phyloP scores from a whole-genome alignment of 306 rosid genomes.

The Trifolium fragiferum region DNA sequence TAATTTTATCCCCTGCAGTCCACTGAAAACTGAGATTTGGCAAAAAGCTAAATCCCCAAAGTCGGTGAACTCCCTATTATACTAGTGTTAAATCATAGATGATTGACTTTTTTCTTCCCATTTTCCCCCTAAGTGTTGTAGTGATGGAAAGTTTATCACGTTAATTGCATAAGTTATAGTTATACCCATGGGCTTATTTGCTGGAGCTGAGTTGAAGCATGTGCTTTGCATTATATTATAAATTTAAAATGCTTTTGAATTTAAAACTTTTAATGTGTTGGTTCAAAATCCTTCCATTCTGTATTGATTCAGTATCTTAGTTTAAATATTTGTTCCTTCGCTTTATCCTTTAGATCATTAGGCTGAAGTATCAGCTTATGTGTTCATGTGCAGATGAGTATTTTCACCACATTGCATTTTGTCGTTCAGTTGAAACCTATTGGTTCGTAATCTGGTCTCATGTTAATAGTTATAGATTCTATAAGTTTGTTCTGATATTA shows the following conservation, averaged over 20 bases:
- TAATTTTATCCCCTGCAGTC: background rate
- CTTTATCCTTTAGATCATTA: background rate
- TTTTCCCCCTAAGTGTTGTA: too few relatives aligned
- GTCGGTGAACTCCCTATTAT: background rate
- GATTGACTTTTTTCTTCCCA: background rate
- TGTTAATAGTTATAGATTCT: background rate
- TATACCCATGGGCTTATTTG: background rate
- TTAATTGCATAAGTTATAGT: background rate
- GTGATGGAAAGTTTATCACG: background rate
- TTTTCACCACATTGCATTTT: conserved; percentile 10
- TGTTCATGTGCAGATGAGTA: conserved; percentile 19
- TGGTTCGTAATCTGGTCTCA: conserved; percentile 4
- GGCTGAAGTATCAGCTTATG: conserved; percentile 5
- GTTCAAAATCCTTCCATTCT: conserved; percentile 8
- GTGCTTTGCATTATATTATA: background rate
- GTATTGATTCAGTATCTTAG: conserved; percentile 18
- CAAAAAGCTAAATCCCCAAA: background rate
- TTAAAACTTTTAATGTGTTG: conserved; percentile 4
- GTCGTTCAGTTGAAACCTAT: conserved; percentile 12
- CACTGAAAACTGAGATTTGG: background rate
- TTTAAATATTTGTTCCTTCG: background rate
- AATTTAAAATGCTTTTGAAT: background rate
- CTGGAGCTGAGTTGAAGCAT: background rate
- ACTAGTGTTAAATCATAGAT: background rate
- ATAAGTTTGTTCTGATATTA: background rate